These are phyloP conservation scores for Sporothrix protearum DNA, from an alignment of 2,329 filamentous ascomycete species.

Conservation along the genomic window DNA sequence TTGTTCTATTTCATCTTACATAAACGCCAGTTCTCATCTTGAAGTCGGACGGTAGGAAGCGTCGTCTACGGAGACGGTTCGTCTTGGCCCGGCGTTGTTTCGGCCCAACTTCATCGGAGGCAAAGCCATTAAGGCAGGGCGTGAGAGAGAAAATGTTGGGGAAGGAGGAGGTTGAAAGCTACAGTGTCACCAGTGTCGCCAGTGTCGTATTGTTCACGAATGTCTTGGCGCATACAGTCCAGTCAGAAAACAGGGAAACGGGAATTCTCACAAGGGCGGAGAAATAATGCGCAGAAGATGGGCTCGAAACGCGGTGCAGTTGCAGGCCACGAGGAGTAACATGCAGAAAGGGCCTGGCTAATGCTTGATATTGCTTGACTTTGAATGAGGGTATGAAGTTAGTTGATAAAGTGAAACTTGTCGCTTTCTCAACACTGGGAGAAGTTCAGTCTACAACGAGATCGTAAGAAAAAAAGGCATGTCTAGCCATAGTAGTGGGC, in stretches of 20 bases:
- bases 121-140: background rate
- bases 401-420: background rate
- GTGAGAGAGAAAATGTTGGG: background rate
- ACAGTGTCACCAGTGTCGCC: background rate
- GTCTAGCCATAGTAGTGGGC: background rate
- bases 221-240: background rate
- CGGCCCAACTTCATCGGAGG: slow-evolving; percentile 17
- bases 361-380: background rate
- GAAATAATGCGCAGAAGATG: too few species aligned
- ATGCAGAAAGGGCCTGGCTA: background rate
- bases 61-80: background rate
- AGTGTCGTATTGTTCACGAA: background rate
- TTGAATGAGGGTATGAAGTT: background rate
- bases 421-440: background rate
- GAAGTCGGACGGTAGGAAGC: background rate
- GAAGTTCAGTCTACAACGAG: background rate
- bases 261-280: background rate
- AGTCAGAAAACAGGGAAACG: background rate
- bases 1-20: background rate
- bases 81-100: slow-evolving; percentile 18
- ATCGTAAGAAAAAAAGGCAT: too few species aligned
- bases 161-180: background rate
- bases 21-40: background rate
- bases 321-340: background rate
- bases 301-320: too few species aligned